phyloP scores from a whole-genome alignment of 2,329 filamentous ascomycete genomes.

The Fusarium avenaceum region DNA sequence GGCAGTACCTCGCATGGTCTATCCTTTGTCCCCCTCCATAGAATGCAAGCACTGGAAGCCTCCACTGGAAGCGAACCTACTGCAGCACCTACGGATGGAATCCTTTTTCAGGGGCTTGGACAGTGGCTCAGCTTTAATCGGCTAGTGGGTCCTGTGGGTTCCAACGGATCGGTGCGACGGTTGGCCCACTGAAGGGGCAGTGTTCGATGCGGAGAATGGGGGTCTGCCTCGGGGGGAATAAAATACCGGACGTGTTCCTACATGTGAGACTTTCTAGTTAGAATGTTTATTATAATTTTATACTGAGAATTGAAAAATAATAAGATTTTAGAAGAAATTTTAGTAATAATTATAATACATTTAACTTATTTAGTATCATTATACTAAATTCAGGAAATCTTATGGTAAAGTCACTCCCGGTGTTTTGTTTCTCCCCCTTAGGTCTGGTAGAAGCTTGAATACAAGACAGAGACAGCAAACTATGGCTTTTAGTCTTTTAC shows the following conservation, averaged over 20 bases:
- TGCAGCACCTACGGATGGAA: neutral
- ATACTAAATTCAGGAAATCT: too few relatives aligned
- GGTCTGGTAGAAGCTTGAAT: neutral
- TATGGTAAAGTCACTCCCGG: too few relatives aligned
- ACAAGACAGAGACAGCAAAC: constrained; percentile 3
- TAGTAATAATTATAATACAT: too few relatives aligned
- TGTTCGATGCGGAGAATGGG: constrained; percentile 15
- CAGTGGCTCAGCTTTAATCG: constrained; percentile 27
- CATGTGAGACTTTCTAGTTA: too few relatives aligned
- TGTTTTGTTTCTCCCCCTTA: too few relatives aligned
- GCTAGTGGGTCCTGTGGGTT: constrained; percentile 29
- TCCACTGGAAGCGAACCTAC: neutral
- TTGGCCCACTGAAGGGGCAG: constrained; percentile 34
- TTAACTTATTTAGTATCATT: too few relatives aligned
- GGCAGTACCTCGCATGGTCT: neutral
- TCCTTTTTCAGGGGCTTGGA: constrained; percentile 23
- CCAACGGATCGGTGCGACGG: constrained; percentile 29
- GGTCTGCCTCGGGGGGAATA: neutral
- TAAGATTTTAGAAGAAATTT: too few relatives aligned
- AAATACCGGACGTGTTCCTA: too few relatives aligned
- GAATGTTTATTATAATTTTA: too few relatives aligned
- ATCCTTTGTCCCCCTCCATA: neutral
- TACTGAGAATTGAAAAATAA: too few relatives aligned
- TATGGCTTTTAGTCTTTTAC: neutral
- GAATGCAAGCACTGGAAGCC: neutral